These are phyloP conservation scores for Gossypium davidsonii DNA, from an alignment of 441 rosid genomes.

Conservation along the genomic window DNA sequence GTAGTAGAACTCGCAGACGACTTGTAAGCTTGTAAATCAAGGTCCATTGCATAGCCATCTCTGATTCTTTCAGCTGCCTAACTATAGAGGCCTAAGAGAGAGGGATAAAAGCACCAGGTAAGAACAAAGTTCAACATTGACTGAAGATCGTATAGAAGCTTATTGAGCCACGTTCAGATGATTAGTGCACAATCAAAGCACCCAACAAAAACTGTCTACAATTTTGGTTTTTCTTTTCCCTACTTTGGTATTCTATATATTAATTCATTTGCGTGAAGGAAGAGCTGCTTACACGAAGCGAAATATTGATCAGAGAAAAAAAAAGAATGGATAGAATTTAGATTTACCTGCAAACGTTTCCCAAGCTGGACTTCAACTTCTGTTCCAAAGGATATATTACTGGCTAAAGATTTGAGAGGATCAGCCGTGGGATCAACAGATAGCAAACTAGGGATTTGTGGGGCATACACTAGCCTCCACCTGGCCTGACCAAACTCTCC, in stretches of 20 bases:
- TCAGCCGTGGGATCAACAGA: conserved; percentile 89
- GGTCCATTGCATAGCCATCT: conserved; percentile 96
- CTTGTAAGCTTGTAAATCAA: conserved; percentile 83
- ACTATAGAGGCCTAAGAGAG: conserved; percentile 66
- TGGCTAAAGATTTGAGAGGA: conserved; percentile 89
- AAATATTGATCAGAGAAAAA: neutral
- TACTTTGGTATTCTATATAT: neutral
- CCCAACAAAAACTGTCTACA: neutral
- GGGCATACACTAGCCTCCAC: conserved; percentile 97
- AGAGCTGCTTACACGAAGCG: neutral
- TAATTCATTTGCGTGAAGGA: neutral
- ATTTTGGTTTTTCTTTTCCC: neutral
- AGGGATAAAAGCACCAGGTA: neutral
- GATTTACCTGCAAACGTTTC: conserved; percentile 76
- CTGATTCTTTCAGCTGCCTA: conserved; percentile 94
- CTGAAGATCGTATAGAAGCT: neutral
- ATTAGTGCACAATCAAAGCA: neutral
- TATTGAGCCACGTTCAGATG: neutral
- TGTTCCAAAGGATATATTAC: conserved; percentile 78
- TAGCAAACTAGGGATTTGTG: conserved; percentile 92
- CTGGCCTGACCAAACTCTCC: conserved; percentile 93
- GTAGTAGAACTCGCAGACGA: conserved; percentile 81
- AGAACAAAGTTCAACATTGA: conserved; percentile 6
- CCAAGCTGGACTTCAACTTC: conserved; percentile 97
- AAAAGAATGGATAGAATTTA: neutral